Percentiles rank a stretch among this genome's conserved stretches.
Evolutionary conservation across 164 flowering plant species (phyloP).

Genomic region (Kingdonia uniflora): DNA sequence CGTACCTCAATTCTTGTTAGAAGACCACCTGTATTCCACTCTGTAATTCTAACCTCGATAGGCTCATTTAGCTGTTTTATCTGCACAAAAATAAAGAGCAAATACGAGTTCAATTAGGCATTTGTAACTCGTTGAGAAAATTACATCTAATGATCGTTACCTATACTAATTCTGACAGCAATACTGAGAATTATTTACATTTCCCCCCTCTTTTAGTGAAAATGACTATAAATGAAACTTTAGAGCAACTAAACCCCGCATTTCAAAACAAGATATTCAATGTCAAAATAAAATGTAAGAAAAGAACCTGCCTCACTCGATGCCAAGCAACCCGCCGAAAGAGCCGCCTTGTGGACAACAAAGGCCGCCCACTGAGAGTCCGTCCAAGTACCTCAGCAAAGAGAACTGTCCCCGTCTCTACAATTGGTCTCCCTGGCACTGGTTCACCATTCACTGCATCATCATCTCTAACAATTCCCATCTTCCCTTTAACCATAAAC

Average conservation of each 20-base stretch:
- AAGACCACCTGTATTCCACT: conserved; percentile 97
- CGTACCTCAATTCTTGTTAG: conserved; percentile 91
- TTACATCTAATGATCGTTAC: neutral
- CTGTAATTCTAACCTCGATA: conserved; percentile 70
- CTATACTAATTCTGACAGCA: neutral
- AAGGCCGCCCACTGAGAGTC: conserved; percentile 89
- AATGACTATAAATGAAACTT: too few species aligned
- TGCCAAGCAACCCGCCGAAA: conserved; percentile 80
- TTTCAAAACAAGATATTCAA: too few species aligned
- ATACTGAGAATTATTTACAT: too few species aligned
- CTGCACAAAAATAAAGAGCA: conserved; percentile 25
- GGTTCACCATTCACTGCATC: conserved; percentile 37
- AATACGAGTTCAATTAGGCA: neutral
- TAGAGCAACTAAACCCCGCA: too few species aligned
- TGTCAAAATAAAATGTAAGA: conserved; percentile 37
- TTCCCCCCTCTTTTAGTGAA: too few species aligned
- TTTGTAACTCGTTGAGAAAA: neutral
- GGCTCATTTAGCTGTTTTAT: conserved; percentile 83
- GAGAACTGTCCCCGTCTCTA: conserved; percentile 76
- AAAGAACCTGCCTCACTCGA: conserved; percentile 99
- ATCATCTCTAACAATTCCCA: conserved; percentile 65
- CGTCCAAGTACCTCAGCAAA: conserved; percentile 93
- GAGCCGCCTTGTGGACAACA: conserved; percentile 69
- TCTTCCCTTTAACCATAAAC: conserved; percentile 62
- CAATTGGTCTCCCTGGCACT: conserved; percentile 54